Base-by-base conservation (phyloP, 106 monocot genomes). In the Agapanthus africanus region DNA sequence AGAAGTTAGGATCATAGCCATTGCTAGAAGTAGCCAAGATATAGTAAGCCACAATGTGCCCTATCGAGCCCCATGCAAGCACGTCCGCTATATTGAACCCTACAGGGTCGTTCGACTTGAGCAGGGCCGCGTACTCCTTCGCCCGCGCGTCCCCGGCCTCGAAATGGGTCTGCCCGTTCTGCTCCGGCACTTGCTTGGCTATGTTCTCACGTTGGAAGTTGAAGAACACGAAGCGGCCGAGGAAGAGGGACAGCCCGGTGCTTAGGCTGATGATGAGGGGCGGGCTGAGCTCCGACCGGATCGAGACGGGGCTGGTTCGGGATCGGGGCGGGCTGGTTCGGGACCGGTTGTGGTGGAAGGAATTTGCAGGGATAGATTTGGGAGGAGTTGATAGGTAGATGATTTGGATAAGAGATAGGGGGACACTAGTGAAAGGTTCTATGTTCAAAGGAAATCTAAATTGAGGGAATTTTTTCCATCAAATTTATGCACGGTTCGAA, bases 151-250 rank as follows among this genome's bases (percentile, higher is more conserved):
- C 97, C 15, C 97, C 97, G 52, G 97, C 97, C 59, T 99, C 91
- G 73, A 89, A 99, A 67, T 99, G 97, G 51, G 80, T 62, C 76
- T 81, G 49, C 26, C 97, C 91, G 77, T 99, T 99, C 80, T 99
- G 97, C 77, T 73, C 63, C 38, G 97, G 91, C 74, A 97, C 26
- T 65, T 97, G 91, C 80, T 97, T 92, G 10, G 97, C 97, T 39
- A 92, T 80, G 74, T 97, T 97, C 88, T 92, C 97, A 36, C 97
- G 41, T 76, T 97, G 91, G 84, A 97, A 97, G 84, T 92, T 97
- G 89, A 91, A 97, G 86, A 97, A 97, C 16, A 97, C 89, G 82
- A 97, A 97, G 26, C 97, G 75, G 39, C 97, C 97, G 18, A 97
- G 76, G 84, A 97, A 97, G 52, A 97, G 87, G 28, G 92, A 97